phyloP scores from a whole-genome alignment of 164 flowering plant species.

The Dillenia turbinata region DNA sequence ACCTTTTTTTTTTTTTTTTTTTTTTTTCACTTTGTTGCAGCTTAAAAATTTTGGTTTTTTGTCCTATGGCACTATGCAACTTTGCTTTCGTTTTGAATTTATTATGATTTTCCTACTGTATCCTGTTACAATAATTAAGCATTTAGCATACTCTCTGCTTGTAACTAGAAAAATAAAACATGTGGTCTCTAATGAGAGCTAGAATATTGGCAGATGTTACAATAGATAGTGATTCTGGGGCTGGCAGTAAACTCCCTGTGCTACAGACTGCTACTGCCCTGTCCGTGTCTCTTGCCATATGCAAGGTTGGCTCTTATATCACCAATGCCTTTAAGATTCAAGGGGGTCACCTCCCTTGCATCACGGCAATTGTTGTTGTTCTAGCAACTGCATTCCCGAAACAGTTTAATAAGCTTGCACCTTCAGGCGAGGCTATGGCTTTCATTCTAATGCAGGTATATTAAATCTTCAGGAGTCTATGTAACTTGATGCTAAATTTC shows the following conservation, averaged over 20 bases:
- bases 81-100: background rate
- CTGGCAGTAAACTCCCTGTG: conserved; percentile 41
- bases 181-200: conserved; percentile 1
- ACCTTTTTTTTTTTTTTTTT: too few relatives aligned
- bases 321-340: conserved; percentile 38
- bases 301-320: conserved; percentile 45
- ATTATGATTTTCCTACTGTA: background rate
- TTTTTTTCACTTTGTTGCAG: too few relatives aligned
- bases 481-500: background rate
- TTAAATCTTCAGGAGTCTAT: background rate
- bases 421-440: conserved; percentile 72
- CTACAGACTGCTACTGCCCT: conserved; percentile 66
- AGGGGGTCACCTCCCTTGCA: conserved; percentile 65
- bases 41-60: too few relatives aligned
- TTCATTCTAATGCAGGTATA: conserved; percentile 76
- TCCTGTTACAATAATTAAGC: background rate
- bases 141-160: too few relatives aligned
- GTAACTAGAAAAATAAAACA: background rate
- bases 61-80: too few relatives aligned
- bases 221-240: conserved; percentile 16
- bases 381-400: conserved; percentile 62
- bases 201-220: conserved; percentile 36
- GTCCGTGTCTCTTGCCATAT: conserved; percentile 63
- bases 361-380: conserved; percentile 64
- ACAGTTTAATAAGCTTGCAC: conserved; percentile 59